Evolutionary conservation across 352 stramenopile species (phyloP), one percentile per base, ranked within the genome.

Genomic region (Phytophthora sp.): DNA sequence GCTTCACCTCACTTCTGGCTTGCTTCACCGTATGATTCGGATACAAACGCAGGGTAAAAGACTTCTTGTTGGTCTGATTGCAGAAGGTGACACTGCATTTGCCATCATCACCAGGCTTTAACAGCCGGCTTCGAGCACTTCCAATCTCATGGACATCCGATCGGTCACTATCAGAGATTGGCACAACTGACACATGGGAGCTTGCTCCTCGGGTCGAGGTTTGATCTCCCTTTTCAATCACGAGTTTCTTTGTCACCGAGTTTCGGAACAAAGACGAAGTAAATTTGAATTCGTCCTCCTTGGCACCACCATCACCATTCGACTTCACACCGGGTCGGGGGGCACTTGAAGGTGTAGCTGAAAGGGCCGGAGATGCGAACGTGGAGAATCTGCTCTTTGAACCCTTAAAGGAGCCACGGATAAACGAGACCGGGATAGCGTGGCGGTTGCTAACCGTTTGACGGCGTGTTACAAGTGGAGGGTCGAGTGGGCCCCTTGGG

Each of bases 381-480:
- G 77, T 84, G 7, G 83, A 67, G 31, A 87, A 86, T 32, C 83
- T 68, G 30, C 69, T 84, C 64, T 86, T 90, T 0, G 81, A 82
- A 4, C 83, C 81, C 76, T 90, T 92, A 52, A 92, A 92, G 13
- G 81, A 84, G 23, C 79, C 79, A 44, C 83, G 83, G 12, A 92
- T 87, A 54, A 90, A 92, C 13, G 83, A 90, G 8, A 92, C 78
- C 1, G 83, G 83, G 18, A 92, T 80, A 1, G 80, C 69, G 24
- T 87, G 72, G 24, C 76, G 77, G 7, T 71, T 77, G 17, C 45
- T 82, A 20, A 79, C 55, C 13, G 80, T 67, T 66, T 87, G 81
- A 17, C 82, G 79, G n/a, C 82, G 78, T n/a, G 76, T 82, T 3
- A 81, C 54, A 10, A 88, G 58, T 28, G 77, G 62, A 18, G 71